Conservation (phyloP, 2,329 filamentous ascomycete species). For the Calonectria pteridis region DNA sequence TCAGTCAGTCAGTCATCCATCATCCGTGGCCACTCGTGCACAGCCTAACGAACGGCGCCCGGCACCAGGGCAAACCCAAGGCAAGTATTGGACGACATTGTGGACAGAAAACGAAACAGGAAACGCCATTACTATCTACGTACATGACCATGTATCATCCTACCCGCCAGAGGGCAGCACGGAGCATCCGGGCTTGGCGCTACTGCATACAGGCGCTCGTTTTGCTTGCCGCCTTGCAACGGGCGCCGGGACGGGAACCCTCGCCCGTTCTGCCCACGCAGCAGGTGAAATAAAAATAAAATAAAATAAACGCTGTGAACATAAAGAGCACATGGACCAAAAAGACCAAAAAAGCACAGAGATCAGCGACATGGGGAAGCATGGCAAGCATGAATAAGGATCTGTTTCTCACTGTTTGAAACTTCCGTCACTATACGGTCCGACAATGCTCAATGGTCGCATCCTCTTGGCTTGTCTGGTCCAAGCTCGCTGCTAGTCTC, state of each 20-base stretch:
- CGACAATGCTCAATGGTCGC: slow-evolving; percentile 1
- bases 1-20: neutral
- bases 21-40: neutral
- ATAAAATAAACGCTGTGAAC: neutral
- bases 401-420: slow-evolving; percentile 26
- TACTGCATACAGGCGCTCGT: slow-evolving; percentile 16
- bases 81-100: slow-evolving; percentile 12
- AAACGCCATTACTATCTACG: slow-evolving; percentile 1
- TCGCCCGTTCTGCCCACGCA: neutral
- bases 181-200: neutral
- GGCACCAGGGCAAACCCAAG: neutral
- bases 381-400: slow-evolving; percentile 25
- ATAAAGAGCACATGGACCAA: neutral
- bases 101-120: slow-evolving; percentile 14
- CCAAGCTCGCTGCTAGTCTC: neutral
- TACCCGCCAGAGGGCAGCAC: neutral
- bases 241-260: neutral
- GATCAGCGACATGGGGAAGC: slow-evolving; percentile 6
- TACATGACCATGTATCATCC: neutral
- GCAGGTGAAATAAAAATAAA: neutral
- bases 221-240: slow-evolving; percentile 10
- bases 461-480: neutral
- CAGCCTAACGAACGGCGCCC: neutral
- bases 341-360: neutral
- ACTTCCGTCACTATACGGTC: neutral